Evolutionary conservation across 257 asterid genomes (phyloP).

Genomic region (Anisodus tanguticus): DNA sequence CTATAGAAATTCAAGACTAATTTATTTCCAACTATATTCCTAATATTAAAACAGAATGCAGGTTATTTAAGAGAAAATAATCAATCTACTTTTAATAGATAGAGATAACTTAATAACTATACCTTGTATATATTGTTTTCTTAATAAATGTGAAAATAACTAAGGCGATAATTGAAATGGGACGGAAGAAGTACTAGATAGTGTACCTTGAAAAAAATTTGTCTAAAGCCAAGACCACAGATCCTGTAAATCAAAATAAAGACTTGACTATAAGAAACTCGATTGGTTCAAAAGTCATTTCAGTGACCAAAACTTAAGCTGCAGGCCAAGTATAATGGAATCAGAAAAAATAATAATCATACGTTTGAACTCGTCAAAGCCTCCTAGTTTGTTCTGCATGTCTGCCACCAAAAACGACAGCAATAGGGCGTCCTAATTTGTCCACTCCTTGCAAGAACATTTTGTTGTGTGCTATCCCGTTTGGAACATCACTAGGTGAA

Average conservation of each 20-base stretch:
- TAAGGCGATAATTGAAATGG: no score
- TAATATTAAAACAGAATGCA: no score
- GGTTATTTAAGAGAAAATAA: no score
- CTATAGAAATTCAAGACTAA: no score
- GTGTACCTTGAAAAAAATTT: constrained; percentile 68
- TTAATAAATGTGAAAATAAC: no score
- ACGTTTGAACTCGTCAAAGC: constrained; percentile 76
- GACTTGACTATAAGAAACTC: background rate
- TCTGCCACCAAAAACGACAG: constrained; percentile 58
- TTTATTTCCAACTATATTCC: no score
- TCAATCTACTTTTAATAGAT: no score
- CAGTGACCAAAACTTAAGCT: background rate
- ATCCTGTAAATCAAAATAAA: constrained; percentile 54
- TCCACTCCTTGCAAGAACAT: constrained; percentile 74
- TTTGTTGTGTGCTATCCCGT: constrained; percentile 67
- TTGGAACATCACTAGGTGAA: constrained; percentile 48
- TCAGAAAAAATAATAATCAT: background rate
- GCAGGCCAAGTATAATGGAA: background rate
- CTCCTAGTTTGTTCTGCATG: constrained; percentile 60
- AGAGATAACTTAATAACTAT: no score
- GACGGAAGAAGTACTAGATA: background rate
- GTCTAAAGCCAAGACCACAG: constrained; percentile 63
- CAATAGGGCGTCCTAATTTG: constrained; percentile 69
- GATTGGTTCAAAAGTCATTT: constrained; percentile 2
- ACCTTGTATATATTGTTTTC: no score